Percentiles rank a stretch among this genome's conserved stretches.
phyloP scores from a whole-genome alignment of 768 basidiomycete genomes.

The Hygrocybe punicea region DNA sequence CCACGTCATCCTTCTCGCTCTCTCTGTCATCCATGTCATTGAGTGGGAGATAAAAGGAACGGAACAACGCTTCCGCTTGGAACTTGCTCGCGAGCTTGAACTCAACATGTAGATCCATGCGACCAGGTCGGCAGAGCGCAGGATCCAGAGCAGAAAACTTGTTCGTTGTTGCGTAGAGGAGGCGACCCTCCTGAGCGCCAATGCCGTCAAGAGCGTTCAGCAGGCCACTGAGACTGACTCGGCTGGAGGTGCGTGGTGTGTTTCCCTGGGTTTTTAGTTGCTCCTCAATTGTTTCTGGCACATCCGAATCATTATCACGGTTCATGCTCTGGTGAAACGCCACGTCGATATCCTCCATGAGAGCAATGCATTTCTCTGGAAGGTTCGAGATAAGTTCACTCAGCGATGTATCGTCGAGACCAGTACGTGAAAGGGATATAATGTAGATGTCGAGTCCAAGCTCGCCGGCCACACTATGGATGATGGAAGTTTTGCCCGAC shows the following conservation, averaged over 20 bases:
- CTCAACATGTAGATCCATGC: constrained; percentile 77
- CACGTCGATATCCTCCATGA: constrained; percentile 85
- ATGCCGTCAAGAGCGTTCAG: constrained; percentile 80
- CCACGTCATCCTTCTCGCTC: constrained; percentile 18
- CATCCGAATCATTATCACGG: constrained; percentile 29
- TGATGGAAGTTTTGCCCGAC: constrained; percentile 75
- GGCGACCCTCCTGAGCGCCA: constrained; percentile 76
- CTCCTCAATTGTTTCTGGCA: neutral
- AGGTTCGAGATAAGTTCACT: constrained; percentile 56
- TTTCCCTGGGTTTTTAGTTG: neutral
- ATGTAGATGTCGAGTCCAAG: constrained; percentile 72
- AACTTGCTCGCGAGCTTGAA: constrained; percentile 70
- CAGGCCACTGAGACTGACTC: constrained; percentile 67
- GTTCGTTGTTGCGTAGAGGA: constrained; percentile 54
- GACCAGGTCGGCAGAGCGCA: constrained; percentile 72
- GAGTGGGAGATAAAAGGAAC: constrained; percentile 59
- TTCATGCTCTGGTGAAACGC: constrained; percentile 54
- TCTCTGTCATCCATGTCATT: constrained; percentile 26
- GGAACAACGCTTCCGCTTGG: constrained; percentile 65
- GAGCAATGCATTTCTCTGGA: constrained; percentile 65
- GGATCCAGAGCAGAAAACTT: constrained; percentile 66
- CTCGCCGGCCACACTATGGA: constrained; percentile 75
- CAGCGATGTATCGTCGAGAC: constrained; percentile 61
- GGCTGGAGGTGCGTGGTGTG: constrained; percentile 23
- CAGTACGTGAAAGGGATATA: constrained; percentile 58